Base-by-base conservation (phyloP, 1,139 yeast species). In the Geotrichum aggregatum region DNA sequence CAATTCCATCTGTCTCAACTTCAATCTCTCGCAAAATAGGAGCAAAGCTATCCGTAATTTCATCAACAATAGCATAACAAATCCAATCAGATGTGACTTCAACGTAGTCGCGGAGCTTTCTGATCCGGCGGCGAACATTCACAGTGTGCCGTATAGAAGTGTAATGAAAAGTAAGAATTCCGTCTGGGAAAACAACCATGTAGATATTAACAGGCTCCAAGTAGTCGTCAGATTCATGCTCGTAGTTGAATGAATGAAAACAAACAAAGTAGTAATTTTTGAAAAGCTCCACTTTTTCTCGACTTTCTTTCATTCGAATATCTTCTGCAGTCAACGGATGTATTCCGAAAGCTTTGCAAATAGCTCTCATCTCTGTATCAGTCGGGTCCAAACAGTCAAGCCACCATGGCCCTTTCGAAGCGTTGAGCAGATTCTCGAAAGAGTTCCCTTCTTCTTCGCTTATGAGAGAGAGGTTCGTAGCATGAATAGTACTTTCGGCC, bases 311-410 rank as follows among this genome's bases (percentile, higher is more conserved):
- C 39, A 88, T 74, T 58, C 87, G 87, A 52, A 92, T 91, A 72
- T 92, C 98, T 66, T 92, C 98, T 0, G 97, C 86, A 0, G 98
- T 92, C 64, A 91, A 77, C 0, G 98, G 98, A 68, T 91, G 98
- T 58, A 91, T 88, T 0, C 95, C 95, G 70, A 92, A 92, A 0
- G 97, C 85, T 62, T 89, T 88, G 22, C 95, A 82, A n/a, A 92
- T 63, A 0, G 87, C 91, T 65, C 87, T 88, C 96, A 92, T 89
- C 67, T 92, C 98, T 57, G 86, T 94, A 63, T 91, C 98, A 0
- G 96, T 86, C 2, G 98, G 98, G 62, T 89, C 85, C 54, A 87
- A 73, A 30, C 94, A 87, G 68, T 92, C 98, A 7, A 92, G 75
- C 97, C 98, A 92, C 77, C 77, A 74, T 21, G 76, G 70, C 1